Conservation (phyloP, 257 asterid species). For the Prunella vulgaris region DNA sequence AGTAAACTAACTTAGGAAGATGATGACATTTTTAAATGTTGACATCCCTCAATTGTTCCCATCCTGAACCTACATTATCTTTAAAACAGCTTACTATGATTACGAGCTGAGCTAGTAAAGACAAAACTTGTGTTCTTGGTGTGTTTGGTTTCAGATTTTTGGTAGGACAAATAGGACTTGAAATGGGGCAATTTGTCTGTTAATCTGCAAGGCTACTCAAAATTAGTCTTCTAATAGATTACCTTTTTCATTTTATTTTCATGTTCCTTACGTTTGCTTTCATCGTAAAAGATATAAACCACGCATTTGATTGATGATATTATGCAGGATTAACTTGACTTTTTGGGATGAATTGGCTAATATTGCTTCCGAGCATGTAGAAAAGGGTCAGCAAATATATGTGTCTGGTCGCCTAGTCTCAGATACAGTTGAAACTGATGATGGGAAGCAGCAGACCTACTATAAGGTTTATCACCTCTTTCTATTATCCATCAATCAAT, state of each 20-base stretch:
- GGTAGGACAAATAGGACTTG: not conserved
- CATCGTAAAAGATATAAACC: slow-evolving; percentile 5
- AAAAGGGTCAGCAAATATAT: slow-evolving; percentile 81
- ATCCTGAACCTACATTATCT: not conserved
- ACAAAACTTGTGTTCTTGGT: not conserved
- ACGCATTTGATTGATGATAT: not conserved
- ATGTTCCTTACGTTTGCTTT: not conserved
- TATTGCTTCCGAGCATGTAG: slow-evolving; percentile 71
- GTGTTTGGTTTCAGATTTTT: not conserved
- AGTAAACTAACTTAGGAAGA: not conserved
- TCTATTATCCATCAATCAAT: not conserved
- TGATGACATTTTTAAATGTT: not conserved
- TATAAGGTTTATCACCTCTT: slow-evolving; percentile 57
- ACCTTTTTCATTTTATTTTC: not conserved
- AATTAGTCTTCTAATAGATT: not conserved
- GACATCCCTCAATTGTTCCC: not conserved
- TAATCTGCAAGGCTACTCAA: not conserved
- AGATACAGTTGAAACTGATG: slow-evolving; percentile 78
- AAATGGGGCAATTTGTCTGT: not conserved
- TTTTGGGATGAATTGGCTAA: slow-evolving; percentile 89
- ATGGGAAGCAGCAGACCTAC: slow-evolving; percentile 83
- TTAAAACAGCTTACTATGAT: not conserved
- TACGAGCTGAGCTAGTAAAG: not conserved
- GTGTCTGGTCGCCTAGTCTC: slow-evolving; percentile 78
- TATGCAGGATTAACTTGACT: slow-evolving; percentile 71